Base-by-base conservation (phyloP, 73 alveolate species). In the Paraurostyla sp. region DNA sequence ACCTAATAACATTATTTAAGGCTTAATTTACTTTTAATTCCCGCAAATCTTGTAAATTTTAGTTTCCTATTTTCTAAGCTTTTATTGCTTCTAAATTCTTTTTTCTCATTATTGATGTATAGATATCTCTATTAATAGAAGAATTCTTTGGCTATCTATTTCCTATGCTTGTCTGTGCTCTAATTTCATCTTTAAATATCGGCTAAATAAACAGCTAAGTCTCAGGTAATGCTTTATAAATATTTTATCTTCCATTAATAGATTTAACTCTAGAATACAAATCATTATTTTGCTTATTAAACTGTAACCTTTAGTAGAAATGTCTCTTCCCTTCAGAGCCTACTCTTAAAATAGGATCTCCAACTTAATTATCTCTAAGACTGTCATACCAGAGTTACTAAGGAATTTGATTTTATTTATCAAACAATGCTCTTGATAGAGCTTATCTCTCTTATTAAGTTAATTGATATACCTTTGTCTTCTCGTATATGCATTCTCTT, bases 351-450 rank as follows among this genome's bases (percentile, higher is more conserved):
- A 11, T 45, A 45, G 13, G 11, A 52, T 6, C 9, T 52, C 23
- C 33, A 52, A 52, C 33, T 9, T 13, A 18, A 13, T n/a, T 52
- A 52, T 45, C 56, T 27, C 78, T 60, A 29, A 60, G 25, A 33
- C 78, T 60, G 25, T 60, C 78, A 60, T 60, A 60, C 78, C 78
- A 60, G 6, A 60, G 22, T 33, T 60, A 23, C 9, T 27, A 13
- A 13, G 78, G 78, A 30, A 60, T 60, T 9, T 16, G 32, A 11
- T 32, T 9, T 27, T 60, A 27, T 60, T 60, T 13, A 60, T 60
- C 50, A 60, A 60, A 60, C 50, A 23, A 9, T 3, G 78, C 78
- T 33, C 50, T 60, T 27, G 16, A 13, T 27, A 60, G 7, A 9
- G 78, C 78, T 60, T 16, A 18, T 27, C 50, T 27, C 25, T 60